A percentile compares a stretch with the other conserved stretches of the same genome.
Conservation (phyloP, 2,329 filamentous ascomycete genomes). For the Shiraia bambusicola region DNA sequence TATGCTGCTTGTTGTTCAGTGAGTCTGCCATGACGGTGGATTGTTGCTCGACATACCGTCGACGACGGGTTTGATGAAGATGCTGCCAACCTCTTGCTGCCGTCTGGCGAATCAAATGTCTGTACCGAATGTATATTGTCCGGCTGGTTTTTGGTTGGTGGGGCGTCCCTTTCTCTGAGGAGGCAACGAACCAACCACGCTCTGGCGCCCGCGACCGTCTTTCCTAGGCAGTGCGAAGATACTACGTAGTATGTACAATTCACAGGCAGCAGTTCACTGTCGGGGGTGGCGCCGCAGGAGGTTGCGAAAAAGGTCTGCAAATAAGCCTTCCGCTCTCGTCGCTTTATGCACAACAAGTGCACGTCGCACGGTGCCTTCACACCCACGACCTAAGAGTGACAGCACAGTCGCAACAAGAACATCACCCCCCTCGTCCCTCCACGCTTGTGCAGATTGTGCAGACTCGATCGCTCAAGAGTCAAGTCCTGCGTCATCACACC, state of each 20-base stretch:
- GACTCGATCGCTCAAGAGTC: constrained; percentile 21
- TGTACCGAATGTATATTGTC: constrained; percentile 13
- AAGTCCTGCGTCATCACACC: constrained; percentile 19
- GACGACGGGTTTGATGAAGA: constrained; percentile 5
- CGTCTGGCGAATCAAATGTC: constrained; percentile 17
- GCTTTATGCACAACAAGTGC: constrained; percentile 24
- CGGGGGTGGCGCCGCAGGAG: no score
- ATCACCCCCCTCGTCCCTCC: constrained; percentile 20
- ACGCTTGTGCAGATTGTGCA: constrained; percentile 1
- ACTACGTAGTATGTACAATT: no score
- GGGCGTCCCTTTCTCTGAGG: constrained; percentile 10
- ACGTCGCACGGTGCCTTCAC: constrained; percentile 27
- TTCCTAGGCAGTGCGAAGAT: no score
- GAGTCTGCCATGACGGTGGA: not conserved
- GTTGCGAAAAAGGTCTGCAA: not conserved
- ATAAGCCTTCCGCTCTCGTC: constrained; percentile 11
- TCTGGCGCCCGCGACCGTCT: no score
- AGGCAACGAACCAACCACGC: constrained; percentile 14
- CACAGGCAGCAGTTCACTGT: no score
- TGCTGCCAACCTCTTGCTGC: constrained; percentile 17
- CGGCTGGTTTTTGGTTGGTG: constrained; percentile 20
- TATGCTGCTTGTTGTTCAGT: not conserved
- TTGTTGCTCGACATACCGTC: constrained; percentile 5
- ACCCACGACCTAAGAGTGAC: constrained; percentile 12
- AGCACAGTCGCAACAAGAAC: constrained; percentile 20